phyloP scores from a whole-genome alignment of 139 green algal genomes.

The Chlorella sp. region DNA sequence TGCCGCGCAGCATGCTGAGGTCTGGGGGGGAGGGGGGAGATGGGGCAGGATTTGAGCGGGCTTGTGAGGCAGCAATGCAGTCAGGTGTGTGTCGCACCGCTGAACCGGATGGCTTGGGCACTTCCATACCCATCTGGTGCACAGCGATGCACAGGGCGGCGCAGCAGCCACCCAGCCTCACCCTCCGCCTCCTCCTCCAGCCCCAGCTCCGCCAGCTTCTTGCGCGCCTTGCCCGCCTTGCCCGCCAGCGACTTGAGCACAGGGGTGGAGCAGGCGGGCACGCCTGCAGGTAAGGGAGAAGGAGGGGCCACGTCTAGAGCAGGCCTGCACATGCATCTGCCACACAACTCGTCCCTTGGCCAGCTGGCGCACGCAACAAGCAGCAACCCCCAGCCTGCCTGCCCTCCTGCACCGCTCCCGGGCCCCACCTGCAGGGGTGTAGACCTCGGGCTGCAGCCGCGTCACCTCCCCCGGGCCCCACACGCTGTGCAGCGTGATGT shows the following conservation, averaged over 20 bases:
- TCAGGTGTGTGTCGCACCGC: no score
- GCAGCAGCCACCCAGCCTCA: background rate
- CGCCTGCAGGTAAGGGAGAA: slow-evolving; percentile 44
- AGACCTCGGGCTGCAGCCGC: slow-evolving; percentile 59
- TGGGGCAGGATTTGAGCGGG: no score
- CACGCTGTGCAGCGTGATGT: slow-evolving; percentile 78
- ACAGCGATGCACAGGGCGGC: no score
- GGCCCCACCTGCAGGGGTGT: slow-evolving; percentile 51
- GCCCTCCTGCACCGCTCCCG: background rate
- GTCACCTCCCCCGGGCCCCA: slow-evolving; percentile 70
- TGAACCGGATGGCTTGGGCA: no score
- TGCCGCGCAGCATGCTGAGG: slow-evolving; percentile 24
- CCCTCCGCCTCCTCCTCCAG: background rate
- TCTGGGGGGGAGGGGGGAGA: background rate
- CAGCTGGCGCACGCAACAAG: no score
- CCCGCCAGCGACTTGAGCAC: slow-evolving; percentile 82
- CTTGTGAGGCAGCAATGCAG: no score
- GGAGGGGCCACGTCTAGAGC: no score
- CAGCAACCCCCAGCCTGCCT: background rate
- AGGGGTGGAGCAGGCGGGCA: slow-evolving; percentile 60
- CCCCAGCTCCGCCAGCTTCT: slow-evolving; percentile 64
- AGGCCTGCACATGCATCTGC: no score
- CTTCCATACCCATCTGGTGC: no score
- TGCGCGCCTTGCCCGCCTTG: slow-evolving; percentile 80
- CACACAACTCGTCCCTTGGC: no score